Conservation (phyloP, 495 filamentous ascomycete species). For the Penicillium waksmanii region DNA sequence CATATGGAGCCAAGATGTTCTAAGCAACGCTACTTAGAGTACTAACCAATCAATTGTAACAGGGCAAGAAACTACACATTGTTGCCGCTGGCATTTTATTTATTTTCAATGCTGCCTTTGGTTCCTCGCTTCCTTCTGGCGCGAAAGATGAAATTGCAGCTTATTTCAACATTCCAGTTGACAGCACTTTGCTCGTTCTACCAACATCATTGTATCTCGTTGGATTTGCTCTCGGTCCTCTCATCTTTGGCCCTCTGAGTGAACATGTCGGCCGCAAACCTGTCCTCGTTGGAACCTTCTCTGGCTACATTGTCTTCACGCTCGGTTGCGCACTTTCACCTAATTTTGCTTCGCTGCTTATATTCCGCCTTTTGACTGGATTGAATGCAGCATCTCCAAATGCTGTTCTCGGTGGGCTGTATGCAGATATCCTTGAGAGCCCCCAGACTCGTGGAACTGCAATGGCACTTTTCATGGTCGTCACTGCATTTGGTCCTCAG, state of each 20-base stretch:
- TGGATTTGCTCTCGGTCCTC: slow-evolving; percentile 25
- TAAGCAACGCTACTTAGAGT: no score
- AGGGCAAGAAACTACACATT: slow-evolving; percentile 11
- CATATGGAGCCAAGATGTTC: no score
- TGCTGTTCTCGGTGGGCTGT: slow-evolving; percentile 39
- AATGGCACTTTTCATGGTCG: slow-evolving; percentile 38
- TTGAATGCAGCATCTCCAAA: slow-evolving; percentile 34
- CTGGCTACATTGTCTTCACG: slow-evolving; percentile 39
- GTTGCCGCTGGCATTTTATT: slow-evolving; percentile 4
- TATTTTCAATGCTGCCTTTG: slow-evolving; percentile 7
- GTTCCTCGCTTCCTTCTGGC: slow-evolving; percentile 1
- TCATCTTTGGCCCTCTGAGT: slow-evolving; percentile 37
- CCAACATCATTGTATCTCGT: slow-evolving; percentile 21
- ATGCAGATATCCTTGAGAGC: slow-evolving; percentile 35
- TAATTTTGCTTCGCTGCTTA: slow-evolving; percentile 38
- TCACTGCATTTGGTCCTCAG: slow-evolving; percentile 40
- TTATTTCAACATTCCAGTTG: slow-evolving; percentile 6
- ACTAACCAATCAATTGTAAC: not conserved
- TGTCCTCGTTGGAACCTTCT: slow-evolving; percentile 35
- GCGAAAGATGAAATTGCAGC: slow-evolving; percentile 5
- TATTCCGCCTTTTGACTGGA: slow-evolving; percentile 43
- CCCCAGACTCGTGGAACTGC: slow-evolving; percentile 25
- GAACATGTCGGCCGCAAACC: slow-evolving; percentile 40
- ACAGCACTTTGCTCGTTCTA: slow-evolving; percentile 2
- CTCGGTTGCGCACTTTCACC: slow-evolving; percentile 39